Conservation (phyloP, 2,329 filamentous ascomycete genomes). For the Davidsoniella neocaledoniae region DNA sequence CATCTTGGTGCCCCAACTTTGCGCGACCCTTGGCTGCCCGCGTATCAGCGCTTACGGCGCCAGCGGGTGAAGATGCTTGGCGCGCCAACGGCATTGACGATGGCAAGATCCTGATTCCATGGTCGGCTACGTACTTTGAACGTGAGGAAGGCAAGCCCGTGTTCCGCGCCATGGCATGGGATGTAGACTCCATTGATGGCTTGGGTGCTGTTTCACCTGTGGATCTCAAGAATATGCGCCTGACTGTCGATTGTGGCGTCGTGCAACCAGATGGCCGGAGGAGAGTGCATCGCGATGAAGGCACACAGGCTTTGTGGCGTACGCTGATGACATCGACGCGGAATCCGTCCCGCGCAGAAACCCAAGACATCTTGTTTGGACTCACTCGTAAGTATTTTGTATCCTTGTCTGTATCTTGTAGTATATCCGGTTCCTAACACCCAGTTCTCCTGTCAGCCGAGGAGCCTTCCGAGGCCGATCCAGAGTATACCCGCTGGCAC, state of each 20-base stretch:
- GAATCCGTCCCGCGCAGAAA: slow-evolving; percentile 1
- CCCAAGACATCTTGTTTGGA: slow-evolving; percentile 10
- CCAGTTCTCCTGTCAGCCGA: background rate
- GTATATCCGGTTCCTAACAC: background rate
- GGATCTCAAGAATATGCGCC: slow-evolving; percentile 1
- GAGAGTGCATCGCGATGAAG: slow-evolving; percentile 3
- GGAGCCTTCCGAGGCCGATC: slow-evolving; percentile 1
- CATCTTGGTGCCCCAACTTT: slow-evolving; percentile 12
- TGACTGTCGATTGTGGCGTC: slow-evolving; percentile 2
- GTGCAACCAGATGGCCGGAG: slow-evolving; percentile 3
- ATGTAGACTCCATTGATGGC: slow-evolving; percentile 9
- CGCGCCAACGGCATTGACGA: slow-evolving; percentile 10
- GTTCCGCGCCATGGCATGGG: slow-evolving; percentile 11
- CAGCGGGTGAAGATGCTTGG: background rate
- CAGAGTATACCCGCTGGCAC: slow-evolving; percentile 8
- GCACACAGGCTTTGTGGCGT: slow-evolving; percentile 6
- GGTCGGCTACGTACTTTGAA: slow-evolving; percentile 12
- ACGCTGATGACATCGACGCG: slow-evolving; percentile 5
- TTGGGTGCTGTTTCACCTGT: slow-evolving; percentile 9
- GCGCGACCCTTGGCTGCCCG: slow-evolving; percentile 5
- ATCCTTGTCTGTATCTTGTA: background rate
- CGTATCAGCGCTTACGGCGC: background rate
- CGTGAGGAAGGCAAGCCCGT: background rate
- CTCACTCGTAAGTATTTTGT: slow-evolving; percentile 4
- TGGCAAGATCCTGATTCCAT: slow-evolving; percentile 7